Evolutionary conservation across 2,329 filamentous ascomycete genomes (phyloP), one percentile per base, ranked within the genome.

Genomic region (Aspergillus arachidicola): DNA sequence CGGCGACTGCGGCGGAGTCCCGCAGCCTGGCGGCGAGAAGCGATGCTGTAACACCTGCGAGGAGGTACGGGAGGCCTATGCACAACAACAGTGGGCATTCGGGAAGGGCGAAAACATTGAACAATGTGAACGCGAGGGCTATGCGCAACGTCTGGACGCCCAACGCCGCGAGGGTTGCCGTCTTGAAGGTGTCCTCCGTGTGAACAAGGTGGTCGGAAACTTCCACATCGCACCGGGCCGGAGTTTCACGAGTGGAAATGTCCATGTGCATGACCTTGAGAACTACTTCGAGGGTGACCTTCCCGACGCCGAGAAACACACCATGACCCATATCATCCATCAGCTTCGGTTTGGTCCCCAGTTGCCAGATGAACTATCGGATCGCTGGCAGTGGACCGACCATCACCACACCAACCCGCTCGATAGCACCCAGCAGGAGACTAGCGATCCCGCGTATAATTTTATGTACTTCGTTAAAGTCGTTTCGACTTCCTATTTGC

Each of bases 381-480:
- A 86, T 72, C 77, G 78, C 55, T 80, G 78, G 78, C 91, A 89
- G 64, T 97, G 92, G 92, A 93, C 91, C 12, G 94, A 93, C 79
- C 92, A 97, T 80, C 93, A 98, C 78, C 80, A 92, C 66, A 78
- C 79, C 69, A 97, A 98, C 79, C 95, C 95, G 5, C 87, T 99
- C 5, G 96, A 99, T 74, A 85, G 86, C 59, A 91, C 90, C 4
- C 82, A 86, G 67, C 93, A 98, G 82, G 81, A 84, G 58, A 96
- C 93, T 2, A 82, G 86, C 41, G 93, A 97, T 73, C 87, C 92
- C 69, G 91, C 91, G 68, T 97, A 86, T 84, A 99, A 97, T 83
- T 99, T 90, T 79, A 97, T 98, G 93, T 99, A 99, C 84, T 99
- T 99, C 79, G 86, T 99, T 80, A 99, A 99, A 84, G 95, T 99